Base-by-base conservation (phyloP, 2,329 filamentous ascomycete genomes). In the Aspergillus amoenus region DNA sequence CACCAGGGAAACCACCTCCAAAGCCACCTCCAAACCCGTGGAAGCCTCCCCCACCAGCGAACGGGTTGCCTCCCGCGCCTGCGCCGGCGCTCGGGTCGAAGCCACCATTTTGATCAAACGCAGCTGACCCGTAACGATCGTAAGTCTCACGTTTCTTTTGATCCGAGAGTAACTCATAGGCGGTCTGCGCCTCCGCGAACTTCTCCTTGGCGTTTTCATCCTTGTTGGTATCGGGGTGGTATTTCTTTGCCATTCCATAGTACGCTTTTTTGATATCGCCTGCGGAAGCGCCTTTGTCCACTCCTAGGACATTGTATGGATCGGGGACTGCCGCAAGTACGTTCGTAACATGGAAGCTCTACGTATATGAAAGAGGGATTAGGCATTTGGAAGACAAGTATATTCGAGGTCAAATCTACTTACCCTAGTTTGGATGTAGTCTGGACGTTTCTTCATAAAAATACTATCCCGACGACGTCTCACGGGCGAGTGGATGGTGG, bases 191-290 rank as follows among this genome's bases (percentile, higher is more conserved):
- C 66, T 97, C 93, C 62, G 88, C 84, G 69, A 99, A 99, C 68
- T 90, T 93, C 68, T 97, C 94, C 73, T 97, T 97, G 37, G 94
- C 93, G n/a, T 81, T 83, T 3, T 90, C 75, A 66, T 97, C 94
- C 75, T 97, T 97, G 81, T 97, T 99, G 37, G 94, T 97, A 73
- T 99, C 94, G 8, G 94, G 94, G 69, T 99, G 94, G 73, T 86
- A 99, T 71, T 97, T 99, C 77, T 99, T 99, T 18, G 94, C 94
- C 58, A 97, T 81, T 50, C 93, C 91, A 73, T 99, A 99, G 80
- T 99, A 99, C 3, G 94, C 93, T 75, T 97, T 97, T 74, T 99
- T 99, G 73, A 99, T 97, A 37, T 97, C 93, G 58, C 86, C 81
- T 3, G 91, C 79, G 1, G 90, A 87, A n/a, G 94, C 91, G 61